Conservation (phyloP, 2,329 filamentous ascomycete species). For the Ceratocystis destructans region DNA sequence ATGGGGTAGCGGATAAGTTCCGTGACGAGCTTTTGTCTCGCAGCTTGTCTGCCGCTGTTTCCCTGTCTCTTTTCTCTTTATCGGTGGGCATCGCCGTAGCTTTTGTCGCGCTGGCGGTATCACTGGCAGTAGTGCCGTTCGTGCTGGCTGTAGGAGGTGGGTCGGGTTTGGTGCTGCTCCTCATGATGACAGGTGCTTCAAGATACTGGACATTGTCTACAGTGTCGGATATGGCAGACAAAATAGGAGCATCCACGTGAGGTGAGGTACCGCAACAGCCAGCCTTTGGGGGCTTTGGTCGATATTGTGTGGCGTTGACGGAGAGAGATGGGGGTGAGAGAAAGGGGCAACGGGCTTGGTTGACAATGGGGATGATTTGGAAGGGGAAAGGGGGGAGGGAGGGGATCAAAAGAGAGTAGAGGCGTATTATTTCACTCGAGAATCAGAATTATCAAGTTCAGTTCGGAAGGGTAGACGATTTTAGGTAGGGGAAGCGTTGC, state of each 20-base stretch:
- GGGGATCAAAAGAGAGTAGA: not conserved
- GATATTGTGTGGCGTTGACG: not conserved
- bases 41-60: not conserved
- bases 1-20: conserved; percentile 6
- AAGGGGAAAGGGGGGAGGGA: not conserved
- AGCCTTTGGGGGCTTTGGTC: not conserved
- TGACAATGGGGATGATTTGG: not conserved
- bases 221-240: not conserved
- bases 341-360: not conserved
- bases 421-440: not conserved
- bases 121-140: not conserved
- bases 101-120: not conserved
- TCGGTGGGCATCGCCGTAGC: conserved; percentile 5
- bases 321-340: not conserved
- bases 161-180: conserved; percentile 12
- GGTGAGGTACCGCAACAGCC: not conserved
- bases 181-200: conserved; percentile 10
- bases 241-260: conserved; percentile 4
- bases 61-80: not conserved
- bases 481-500: not conserved
- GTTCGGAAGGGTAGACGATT: not conserved
- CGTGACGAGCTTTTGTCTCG: not conserved
- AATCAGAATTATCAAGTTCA: not conserved
- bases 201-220: conserved; percentile 11
- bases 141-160: not conserved